phyloP scores from a whole-genome alignment of 169 alveolate species.

The Plasmodium relictum region DNA sequence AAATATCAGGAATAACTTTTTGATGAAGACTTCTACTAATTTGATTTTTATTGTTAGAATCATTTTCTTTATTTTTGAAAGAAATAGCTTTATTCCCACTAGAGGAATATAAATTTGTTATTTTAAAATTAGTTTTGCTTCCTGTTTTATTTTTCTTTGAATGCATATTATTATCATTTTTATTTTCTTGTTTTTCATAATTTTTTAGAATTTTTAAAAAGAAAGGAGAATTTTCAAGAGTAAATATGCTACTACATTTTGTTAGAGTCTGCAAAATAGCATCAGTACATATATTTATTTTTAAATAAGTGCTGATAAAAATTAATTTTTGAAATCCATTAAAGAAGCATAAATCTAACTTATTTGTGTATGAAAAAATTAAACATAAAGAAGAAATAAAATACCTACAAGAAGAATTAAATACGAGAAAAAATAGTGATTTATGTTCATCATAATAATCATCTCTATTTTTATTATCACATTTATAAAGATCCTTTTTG shows the following conservation, averaged over 20 bases:
- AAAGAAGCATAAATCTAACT: slow-evolving; percentile 62
- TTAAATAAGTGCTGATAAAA: slow-evolving; percentile 60
- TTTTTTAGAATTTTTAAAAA: slow-evolving; percentile 66
- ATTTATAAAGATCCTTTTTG: background rate
- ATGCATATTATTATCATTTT: slow-evolving; percentile 20
- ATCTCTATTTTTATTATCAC: background rate
- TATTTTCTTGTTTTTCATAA: slow-evolving; percentile 55
- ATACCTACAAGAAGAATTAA: slow-evolving; percentile 75
- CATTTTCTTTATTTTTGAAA: slow-evolving; percentile 10
- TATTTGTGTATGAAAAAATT: slow-evolving; percentile 70
- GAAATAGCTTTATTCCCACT: slow-evolving; percentile 2
- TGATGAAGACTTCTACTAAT: background rate
- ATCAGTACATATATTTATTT: slow-evolving; percentile 61
- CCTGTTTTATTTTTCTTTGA: slow-evolving; percentile 37
- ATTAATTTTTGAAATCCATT: slow-evolving; percentile 70
- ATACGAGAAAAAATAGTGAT: slow-evolving; percentile 38
- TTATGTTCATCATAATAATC: slow-evolving; percentile 8
- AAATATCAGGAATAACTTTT: too few species aligned
- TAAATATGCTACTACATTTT: slow-evolving; percentile 76
- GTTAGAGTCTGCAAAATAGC: slow-evolving; percentile 72
- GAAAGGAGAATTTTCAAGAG: slow-evolving; percentile 72
- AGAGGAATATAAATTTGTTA: background rate
- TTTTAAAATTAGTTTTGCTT: slow-evolving; percentile 12
- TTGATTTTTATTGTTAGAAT: slow-evolving; percentile 1
- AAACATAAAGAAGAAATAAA: slow-evolving; percentile 66